Base-by-base conservation (phyloP, 139 green algal species). In the Pseudopediastrum boryanum region DNA sequence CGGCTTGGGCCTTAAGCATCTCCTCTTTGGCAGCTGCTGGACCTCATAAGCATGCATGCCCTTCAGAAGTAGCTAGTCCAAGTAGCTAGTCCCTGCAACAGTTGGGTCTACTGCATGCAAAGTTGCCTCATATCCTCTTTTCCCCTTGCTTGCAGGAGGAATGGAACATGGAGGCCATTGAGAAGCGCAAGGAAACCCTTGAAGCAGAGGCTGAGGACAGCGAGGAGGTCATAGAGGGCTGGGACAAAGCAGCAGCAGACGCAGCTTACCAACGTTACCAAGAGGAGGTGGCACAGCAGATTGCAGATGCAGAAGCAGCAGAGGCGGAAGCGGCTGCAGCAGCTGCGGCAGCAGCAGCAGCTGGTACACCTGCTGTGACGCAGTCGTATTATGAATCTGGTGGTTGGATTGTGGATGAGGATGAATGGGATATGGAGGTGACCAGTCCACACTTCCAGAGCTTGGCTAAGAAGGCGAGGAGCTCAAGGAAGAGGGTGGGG, bases 111-210 rank as follows among this genome's bases (percentile, higher is more conserved):
- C 50, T 19, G 19, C 50, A 21, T 59, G 19, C 16, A 59, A 21
- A 59, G 50, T n/a, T n/a, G n/a, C n/a, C n/a, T n/a, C n/a, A n/a
- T n/a, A n/a, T n/a, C n/a, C n/a, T n/a, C n/a, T n/a, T n/a, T n/a
- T n/a, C n/a, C n/a, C n/a, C n/a, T n/a, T n/a, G n/a, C n/a, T n/a
- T n/a, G n/a, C n/a, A n/a, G 41, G 66, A 90, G 71, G 87, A 93
- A 75, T 95, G 85, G 85, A 84, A 94, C 67, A 79, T 93, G 69
- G 80, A 89, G 16, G 87, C 91, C 62, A 87, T 95, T 50, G 82
- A 88, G 76, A 75, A 78, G 58, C 77, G 85, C 8, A 87, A 92
- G 73, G 85, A 85, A 69, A n/a, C n/a, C 8, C 6, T 56, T 36
- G 67, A 79, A 29, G 75, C 58, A 61, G 86, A 91, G 77, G 84